phyloP scores from a whole-genome alignment of 305 asterid species.

The Fraxinus floribunda region DNA sequence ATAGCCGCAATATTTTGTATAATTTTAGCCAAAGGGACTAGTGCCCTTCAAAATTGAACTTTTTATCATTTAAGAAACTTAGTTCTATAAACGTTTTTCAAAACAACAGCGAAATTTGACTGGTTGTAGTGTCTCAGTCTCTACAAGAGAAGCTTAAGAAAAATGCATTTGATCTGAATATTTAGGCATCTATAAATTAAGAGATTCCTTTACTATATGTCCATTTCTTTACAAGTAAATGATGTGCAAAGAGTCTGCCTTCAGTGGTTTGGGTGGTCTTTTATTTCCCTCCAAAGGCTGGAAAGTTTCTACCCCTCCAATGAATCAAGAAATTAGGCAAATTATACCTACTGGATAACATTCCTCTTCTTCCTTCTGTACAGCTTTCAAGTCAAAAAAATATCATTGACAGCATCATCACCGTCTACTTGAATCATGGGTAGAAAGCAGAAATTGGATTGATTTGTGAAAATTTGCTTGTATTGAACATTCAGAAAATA shows the following conservation, averaged over 20 bases:
- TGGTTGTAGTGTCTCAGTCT: neutral
- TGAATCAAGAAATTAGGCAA: neutral
- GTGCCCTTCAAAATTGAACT: neutral
- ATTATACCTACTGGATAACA: neutral
- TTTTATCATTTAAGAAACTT: neutral
- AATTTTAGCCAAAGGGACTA: neutral
- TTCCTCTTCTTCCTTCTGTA: neutral
- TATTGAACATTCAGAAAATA: neutral
- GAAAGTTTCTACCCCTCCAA: neutral
- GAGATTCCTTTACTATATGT: neutral
- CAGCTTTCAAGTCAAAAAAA: neutral
- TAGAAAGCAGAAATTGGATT: neutral
- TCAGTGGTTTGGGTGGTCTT: neutral
- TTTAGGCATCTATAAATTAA: neutral
- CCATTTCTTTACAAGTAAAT: neutral
- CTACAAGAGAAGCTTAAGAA: neutral
- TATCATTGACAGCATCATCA: neutral
- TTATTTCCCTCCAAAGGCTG: neutral
- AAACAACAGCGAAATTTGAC: neutral
- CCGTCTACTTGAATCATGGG: neutral
- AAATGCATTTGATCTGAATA: neutral
- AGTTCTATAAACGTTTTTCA: neutral
- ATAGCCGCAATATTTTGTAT: neutral
- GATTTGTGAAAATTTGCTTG: neutral
- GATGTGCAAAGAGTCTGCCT: neutral